Evolutionary conservation across 768 basidiomycete genomes (phyloP), one percentile per base, ranked within the genome.

Genomic region (Trametes cingulata): DNA sequence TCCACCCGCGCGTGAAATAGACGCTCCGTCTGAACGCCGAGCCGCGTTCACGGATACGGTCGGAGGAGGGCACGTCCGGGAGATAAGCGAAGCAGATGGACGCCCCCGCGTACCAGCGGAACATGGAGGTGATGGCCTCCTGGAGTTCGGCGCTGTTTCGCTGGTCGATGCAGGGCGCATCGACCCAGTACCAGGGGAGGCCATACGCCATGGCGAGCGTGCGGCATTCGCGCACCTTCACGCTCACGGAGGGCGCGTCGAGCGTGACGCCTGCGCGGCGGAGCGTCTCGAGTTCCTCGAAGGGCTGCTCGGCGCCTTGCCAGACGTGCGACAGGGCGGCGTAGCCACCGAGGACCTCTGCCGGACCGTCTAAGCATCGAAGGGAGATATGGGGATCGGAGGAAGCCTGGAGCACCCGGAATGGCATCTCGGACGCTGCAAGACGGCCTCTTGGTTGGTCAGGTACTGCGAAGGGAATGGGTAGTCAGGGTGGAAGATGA

Each of bases 91-190:
- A 58, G 33, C 57, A 51, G 17, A 58, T 17, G 6, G 2, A 4
- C 2, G 42, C 48, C 17, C 24, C 13, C 8, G 49, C 19, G 19
- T 52, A 58, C 57, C 57, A 58, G 19, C 10, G 13, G 50, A 33
- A 52, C 48, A 58, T 58, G 25, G 48, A 58, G 29, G 33, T 50
- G 48, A 58, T 58, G 2, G 58, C 45, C 42, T 60, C 52, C 43
- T 35, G 47, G 25, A 60, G 58, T 45, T 60, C 52, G 24, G 52
- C 39, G 47, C 52, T 53, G 37, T 37, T 48, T 1, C 24, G n/a
- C 24, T 53, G 45, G 58, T 60, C 42, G 52, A 60, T 53, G 45
- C 58, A 54, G 36, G 22, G 39, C 3, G 52, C 40, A 29, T 53
- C 52, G 51, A 41, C 41, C 52, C 58, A 53, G 20, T 48, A 10